Conservation (phyloP, 2,329 filamentous ascomycete genomes). For the Tympanopsis confertula region DNA sequence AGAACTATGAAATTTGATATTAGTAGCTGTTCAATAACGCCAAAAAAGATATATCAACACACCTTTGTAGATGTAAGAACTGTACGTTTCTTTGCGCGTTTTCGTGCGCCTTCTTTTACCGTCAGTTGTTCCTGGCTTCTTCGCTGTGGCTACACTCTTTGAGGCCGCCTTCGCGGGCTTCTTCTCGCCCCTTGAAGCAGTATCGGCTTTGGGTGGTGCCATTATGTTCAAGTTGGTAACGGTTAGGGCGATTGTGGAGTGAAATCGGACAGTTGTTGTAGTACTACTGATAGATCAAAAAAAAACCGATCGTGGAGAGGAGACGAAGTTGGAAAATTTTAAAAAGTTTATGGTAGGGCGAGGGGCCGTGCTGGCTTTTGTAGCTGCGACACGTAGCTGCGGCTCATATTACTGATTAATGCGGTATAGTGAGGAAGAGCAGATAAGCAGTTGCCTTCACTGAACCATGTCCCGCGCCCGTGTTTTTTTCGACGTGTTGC, state of each 20-base stretch:
- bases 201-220: conserved; percentile 95
- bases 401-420: background rate
- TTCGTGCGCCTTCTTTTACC: conserved; percentile 90
- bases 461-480: too few relatives aligned
- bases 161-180: conserved; percentile 39
- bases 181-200: conserved; percentile 87
- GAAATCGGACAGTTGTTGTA: conserved; percentile 93
- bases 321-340: background rate
- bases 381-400: background rate
- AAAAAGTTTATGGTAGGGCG: background rate
- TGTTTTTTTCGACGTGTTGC: too few relatives aligned
- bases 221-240: conserved; percentile 83
- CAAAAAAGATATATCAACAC: too few relatives aligned
- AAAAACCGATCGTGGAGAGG: too few relatives aligned
- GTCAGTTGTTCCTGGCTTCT: background rate
- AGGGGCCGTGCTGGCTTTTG: background rate
- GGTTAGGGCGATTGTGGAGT: conserved; percentile 72
- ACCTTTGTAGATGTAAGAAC: conserved; percentile 99
- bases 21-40: too few relatives aligned
- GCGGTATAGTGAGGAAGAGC: too few relatives aligned
- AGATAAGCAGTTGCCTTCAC: too few relatives aligned
- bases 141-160: background rate
- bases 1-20: conserved; percentile 78
- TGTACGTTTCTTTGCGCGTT: conserved; percentile 99
- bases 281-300: too few relatives aligned